These are phyloP conservation scores for Candolleomyces aberdarensis DNA, from an alignment of 768 basidiomycete species.

Conservation along the genomic window DNA sequence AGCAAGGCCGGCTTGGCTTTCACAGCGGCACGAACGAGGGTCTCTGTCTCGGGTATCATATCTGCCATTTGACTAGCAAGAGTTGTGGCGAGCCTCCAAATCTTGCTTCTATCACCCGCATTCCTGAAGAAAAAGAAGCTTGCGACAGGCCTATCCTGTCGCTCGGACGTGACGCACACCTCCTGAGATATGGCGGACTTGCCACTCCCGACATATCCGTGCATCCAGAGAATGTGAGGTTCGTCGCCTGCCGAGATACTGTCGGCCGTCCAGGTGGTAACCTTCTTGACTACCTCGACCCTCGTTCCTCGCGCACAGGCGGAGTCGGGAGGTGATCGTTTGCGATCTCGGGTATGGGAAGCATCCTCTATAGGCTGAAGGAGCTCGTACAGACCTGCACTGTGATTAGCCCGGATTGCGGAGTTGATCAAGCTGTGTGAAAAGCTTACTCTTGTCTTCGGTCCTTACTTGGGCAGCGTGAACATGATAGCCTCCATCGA, in stretches of 20 bases:
- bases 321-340: not conserved
- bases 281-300: not conserved
- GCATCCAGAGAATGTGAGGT: constrained; percentile 14
- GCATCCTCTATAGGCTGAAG: not conserved
- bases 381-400: not conserved
- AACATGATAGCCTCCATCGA: no score
- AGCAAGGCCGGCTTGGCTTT: not conserved
- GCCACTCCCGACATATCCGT: constrained; percentile 18
- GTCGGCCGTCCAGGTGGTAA: not conserved
- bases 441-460: no score
- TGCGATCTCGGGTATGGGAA: not conserved
- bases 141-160: not conserved
- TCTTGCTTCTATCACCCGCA: constrained; percentile 1
- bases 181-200: constrained; percentile 17
- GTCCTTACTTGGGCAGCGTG: no score
- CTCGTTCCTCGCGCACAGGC: not conserved
- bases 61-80: constrained; percentile 2
- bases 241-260: not conserved
- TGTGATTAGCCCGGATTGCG: no score
- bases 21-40: not conserved
- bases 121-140: constrained; percentile 14
- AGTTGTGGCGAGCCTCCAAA: constrained; percentile 3
- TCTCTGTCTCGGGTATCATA: not conserved
- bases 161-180: constrained; percentile 7
- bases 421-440: no score